These are phyloP conservation scores for Pyrenophora graminea DNA, from an alignment of 2,329 filamentous ascomycete species.

Conservation along the genomic window DNA sequence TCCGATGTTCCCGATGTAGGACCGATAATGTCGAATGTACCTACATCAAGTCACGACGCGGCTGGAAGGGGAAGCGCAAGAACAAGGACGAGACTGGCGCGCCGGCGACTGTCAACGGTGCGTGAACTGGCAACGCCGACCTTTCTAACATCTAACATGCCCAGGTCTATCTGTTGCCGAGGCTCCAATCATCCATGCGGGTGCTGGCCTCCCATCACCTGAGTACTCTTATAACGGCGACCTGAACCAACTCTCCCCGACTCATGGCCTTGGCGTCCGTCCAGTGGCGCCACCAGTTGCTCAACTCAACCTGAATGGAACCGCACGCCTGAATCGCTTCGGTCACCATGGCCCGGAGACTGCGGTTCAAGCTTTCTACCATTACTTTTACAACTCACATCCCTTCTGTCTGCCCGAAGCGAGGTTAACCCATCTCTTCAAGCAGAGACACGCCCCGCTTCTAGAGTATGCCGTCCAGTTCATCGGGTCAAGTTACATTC, in stretches of 20 bases:
- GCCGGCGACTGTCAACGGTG: conserved; percentile 27
- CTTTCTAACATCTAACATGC: neutral
- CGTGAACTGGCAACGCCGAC: conserved; percentile 9
- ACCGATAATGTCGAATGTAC: conserved; percentile 52
- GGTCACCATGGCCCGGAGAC: conserved; percentile 36
- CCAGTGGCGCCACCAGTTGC: conserved; percentile 25
- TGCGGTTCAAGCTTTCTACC: conserved; percentile 42
- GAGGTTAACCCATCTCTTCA: conserved; percentile 48
- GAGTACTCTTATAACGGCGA: conserved; percentile 39
- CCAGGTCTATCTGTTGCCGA: conserved; percentile 16
- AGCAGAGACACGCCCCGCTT: conserved; percentile 46
- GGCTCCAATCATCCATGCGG: conserved; percentile 23
- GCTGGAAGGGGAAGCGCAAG: conserved; percentile 53
- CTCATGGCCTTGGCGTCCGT: conserved; percentile 26
- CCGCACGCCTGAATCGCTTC: conserved; percentile 36
- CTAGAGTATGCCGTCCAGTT: conserved; percentile 61
- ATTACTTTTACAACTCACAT: conserved; percentile 61
- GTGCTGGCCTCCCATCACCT: conserved; percentile 37
- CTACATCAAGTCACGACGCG: conserved; percentile 58
- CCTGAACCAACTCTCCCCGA: conserved; percentile 31
- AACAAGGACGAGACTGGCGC: conserved; percentile 40
- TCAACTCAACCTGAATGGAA: conserved; percentile 42
- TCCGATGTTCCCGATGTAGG: conserved; percentile 55
- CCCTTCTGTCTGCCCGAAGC: conserved; percentile 59
- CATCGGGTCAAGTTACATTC: conserved; percentile 60